Conservation (phyloP, 2,329 filamentous ascomycete genomes). For the Colletotrichum australisinense region DNA sequence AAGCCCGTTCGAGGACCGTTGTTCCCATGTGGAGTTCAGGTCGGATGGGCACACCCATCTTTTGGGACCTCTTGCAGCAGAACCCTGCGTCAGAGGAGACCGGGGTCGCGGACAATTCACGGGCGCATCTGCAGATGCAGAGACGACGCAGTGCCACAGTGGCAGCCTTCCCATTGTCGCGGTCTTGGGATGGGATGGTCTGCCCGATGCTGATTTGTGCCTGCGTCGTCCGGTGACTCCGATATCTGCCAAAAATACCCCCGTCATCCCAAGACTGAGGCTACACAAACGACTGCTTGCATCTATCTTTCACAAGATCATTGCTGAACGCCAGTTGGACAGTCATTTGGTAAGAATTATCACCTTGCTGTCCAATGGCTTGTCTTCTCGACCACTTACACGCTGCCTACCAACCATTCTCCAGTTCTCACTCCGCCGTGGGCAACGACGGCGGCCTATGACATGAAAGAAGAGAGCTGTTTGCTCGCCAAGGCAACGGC, state of each 20-base stretch:
- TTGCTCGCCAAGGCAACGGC: conserved; percentile 15
- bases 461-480: background rate
- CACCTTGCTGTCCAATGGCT: background rate
- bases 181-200: background rate
- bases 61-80: background rate
- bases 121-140: background rate
- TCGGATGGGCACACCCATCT: background rate
- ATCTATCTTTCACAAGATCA: background rate
- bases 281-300: background rate
- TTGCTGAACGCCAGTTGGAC: background rate
- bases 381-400: conserved; percentile 12
- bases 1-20: background rate
- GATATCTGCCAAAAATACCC: background rate
- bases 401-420: too few species aligned
- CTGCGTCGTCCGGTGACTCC: conserved; percentile 7
- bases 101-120: background rate
- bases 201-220: background rate
- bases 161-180: background rate
- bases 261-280: background rate
- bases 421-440: background rate
- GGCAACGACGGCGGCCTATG: background rate
- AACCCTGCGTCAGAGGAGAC: background rate
- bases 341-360: background rate
- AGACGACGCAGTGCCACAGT: background rate
- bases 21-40: background rate